phyloP scores from a whole-genome alignment of 257 asterid species.

The Solanum tarapatanum region DNA sequence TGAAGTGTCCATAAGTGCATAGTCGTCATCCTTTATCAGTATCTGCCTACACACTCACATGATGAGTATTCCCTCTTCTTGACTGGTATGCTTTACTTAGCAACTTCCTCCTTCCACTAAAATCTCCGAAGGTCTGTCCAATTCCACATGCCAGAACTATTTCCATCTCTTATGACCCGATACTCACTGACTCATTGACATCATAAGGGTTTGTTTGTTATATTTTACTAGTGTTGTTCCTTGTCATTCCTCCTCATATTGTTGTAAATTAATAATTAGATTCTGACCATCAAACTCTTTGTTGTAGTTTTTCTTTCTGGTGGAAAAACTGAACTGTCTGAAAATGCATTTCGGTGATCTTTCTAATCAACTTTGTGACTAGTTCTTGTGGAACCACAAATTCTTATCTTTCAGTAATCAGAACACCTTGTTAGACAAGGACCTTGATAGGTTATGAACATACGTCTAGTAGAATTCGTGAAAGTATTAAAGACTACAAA shows the following conservation, averaged over 20 bases:
- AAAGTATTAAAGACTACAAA: neutral
- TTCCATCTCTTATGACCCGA: neutral
- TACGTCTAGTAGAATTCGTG: neutral
- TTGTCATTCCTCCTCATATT: neutral
- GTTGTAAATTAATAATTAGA: neutral
- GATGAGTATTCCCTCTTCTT: neutral
- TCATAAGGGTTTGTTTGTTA: neutral
- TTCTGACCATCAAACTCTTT: neutral
- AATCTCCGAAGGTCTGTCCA: neutral
- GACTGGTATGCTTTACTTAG: neutral
- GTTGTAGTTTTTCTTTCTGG: neutral
- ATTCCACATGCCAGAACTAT: neutral
- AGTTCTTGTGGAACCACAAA: neutral
- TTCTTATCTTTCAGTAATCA: neutral
- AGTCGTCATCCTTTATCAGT: neutral
- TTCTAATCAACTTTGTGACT: neutral
- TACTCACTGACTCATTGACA: neutral
- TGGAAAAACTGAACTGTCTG: neutral
- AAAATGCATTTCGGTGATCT: neutral
- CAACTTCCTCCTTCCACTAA: neutral
- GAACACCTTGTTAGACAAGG: neutral
- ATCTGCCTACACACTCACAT: neutral
- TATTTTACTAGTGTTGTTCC: neutral
- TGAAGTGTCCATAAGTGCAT: neutral
- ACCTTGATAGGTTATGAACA: neutral